Evolutionary conservation across 1,284 basidiomycete genomes (phyloP).

Genomic region (Singerocomus inundabilis): DNA sequence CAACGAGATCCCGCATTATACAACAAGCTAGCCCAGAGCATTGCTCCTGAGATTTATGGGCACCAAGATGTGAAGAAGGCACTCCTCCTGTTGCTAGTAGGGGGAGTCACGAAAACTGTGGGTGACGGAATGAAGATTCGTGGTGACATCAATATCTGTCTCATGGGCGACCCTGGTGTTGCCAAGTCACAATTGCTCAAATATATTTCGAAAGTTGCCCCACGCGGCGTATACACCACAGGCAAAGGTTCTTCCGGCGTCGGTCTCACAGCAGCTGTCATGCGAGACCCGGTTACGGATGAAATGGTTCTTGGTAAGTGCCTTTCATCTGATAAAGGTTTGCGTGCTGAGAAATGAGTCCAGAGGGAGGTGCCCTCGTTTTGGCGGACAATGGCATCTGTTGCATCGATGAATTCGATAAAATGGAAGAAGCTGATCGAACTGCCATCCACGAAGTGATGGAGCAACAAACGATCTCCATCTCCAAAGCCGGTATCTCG

Average conservation of each 20-base stretch:
- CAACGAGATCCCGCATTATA: conserved; percentile 81
- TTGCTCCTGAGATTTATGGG: conserved; percentile 98
- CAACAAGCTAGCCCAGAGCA: conserved; percentile 79
- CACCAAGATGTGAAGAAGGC: conserved; percentile 99
- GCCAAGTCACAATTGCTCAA: conserved; percentile 98
- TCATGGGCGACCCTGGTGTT: conserved; percentile 99
- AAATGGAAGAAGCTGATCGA: conserved; percentile 98
- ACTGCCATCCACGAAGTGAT: conserved; percentile 99
- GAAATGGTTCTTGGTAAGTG: conserved; percentile 95
- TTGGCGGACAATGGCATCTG: conserved; percentile 99
- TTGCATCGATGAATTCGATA: conserved; percentile 99
- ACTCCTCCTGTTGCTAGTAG: conserved; percentile 89
- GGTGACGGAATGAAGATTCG: conserved; percentile 99
- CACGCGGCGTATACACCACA: conserved; percentile 96
- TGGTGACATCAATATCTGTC: conserved; percentile 95
- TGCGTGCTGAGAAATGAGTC: conserved; percentile 7
- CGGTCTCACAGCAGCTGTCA: conserved; percentile 97
- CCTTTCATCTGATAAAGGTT: background rate
- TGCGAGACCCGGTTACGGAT: conserved; percentile 99
- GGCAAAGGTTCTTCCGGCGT: conserved; percentile 98
- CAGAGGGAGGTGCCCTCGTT: conserved; percentile 98
- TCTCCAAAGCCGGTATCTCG: conserved; percentile 98
- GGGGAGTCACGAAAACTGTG: conserved; percentile 92
- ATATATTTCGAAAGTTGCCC: conserved; percentile 98
- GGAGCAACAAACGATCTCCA: conserved; percentile 99